Conservation (phyloP, 2,329 filamentous ascomycete species). For the Beauveria sp. region DNA sequence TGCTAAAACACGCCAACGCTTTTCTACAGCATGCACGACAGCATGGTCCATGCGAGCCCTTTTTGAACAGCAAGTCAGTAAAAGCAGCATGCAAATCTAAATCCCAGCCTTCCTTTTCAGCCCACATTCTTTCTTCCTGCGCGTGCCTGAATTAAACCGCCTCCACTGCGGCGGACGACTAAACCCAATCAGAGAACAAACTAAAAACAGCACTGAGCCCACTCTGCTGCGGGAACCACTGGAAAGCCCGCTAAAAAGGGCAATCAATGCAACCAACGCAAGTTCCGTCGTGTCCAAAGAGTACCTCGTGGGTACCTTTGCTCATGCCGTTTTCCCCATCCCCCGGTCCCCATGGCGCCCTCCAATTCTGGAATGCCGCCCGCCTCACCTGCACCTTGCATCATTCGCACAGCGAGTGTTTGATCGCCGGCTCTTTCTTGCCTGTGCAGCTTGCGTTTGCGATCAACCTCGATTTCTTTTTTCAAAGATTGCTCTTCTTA, state of each 20-base stretch:
- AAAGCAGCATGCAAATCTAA: no score
- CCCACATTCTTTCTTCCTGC: background rate
- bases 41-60: background rate
- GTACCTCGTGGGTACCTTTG: slow-evolving; percentile 1
- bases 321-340: background rate
- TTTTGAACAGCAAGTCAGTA: no score
- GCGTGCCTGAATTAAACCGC: background rate
- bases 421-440: background rate
- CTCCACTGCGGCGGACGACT: background rate
- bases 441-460: background rate
- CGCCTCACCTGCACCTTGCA: slow-evolving; percentile 2
- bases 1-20: background rate
- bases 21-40: background rate
- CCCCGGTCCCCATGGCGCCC: background rate
- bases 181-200: background rate
- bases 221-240: background rate
- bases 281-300: background rate
- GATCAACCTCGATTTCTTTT: background rate
- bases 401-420: slow-evolving; percentile 6
- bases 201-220: background rate
- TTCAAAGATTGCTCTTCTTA: background rate
- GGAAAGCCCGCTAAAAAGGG: background rate
- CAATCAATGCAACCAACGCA: background rate
- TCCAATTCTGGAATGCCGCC: background rate
- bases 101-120: no score